A percentile compares a stretch with the other conserved stretches of the same genome.
Conservation (phyloP, 2,329 filamentous ascomycete species). For the Magnaporthales sp. region DNA sequence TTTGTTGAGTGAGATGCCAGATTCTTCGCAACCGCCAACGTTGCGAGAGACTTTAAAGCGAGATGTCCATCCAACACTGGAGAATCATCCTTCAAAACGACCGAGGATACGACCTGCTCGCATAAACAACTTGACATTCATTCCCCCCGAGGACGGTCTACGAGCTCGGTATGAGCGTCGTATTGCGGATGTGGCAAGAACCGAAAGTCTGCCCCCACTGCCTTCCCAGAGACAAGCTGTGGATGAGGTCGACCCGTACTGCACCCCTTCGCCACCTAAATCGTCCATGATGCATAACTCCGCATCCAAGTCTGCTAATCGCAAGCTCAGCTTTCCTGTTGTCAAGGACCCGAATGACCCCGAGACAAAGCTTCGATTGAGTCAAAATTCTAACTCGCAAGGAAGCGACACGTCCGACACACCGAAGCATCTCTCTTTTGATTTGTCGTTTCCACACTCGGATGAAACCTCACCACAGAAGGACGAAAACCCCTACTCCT, state of each 20-base stretch:
- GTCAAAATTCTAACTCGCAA: constrained; percentile 53
- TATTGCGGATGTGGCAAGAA: background rate
- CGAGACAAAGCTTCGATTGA: constrained; percentile 53
- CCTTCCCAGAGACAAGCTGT: background rate
- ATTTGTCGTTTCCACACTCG: constrained; percentile 9
- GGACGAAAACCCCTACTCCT: background rate
- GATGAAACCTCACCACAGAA: background rate
- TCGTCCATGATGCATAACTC: constrained; percentile 21
- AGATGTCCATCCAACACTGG: background rate
- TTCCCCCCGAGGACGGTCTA: background rate
- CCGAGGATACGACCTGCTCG: constrained; percentile 2
- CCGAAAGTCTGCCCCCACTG: background rate
- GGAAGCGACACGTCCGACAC: constrained; percentile 28
- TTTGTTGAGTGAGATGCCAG: constrained; percentile 21
- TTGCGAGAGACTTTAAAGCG: background rate
- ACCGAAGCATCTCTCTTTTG: constrained; percentile 24
- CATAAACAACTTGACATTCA: background rate
- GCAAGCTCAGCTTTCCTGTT: constrained; percentile 55
- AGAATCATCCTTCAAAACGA: constrained; percentile 4
- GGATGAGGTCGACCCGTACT: background rate
- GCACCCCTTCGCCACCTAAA: constrained; percentile 5
- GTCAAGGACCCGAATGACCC: constrained; percentile 69
- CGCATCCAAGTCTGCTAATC: constrained; percentile 27
- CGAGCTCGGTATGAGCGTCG: background rate
- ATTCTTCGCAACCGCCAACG: background rate